phyloP scores from a whole-genome alignment of 352 stramenopile species.

The Globisporangium spiculum region DNA sequence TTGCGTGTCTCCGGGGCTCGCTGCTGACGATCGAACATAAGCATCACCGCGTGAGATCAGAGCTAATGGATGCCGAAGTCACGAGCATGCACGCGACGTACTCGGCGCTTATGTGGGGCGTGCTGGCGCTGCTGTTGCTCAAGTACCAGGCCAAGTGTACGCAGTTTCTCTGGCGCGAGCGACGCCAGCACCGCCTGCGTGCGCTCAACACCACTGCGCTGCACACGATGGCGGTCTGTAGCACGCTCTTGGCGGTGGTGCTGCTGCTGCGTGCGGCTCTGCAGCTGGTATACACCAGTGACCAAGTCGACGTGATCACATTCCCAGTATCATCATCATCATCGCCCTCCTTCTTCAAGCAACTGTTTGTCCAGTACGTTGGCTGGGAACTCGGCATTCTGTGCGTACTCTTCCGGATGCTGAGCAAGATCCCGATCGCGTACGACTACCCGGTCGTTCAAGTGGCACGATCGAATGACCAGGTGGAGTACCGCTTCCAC shows the following conservation, averaged over 20 bases:
- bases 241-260: slow-evolving; percentile 3
- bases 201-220: slow-evolving; percentile 3
- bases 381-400: slow-evolving; percentile 13
- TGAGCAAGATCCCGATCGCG: slow-evolving; percentile 13
- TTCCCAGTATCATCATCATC: not conserved
- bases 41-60: not conserved
- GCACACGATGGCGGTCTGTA: slow-evolving; percentile 14
- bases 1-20: slow-evolving; percentile 5
- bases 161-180: slow-evolving; percentile 17
- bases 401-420: slow-evolving; percentile 6
- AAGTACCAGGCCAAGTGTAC: slow-evolving; percentile 19
- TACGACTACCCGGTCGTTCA: not conserved
- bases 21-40: not conserved
- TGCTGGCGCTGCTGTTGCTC: slow-evolving; percentile 17
- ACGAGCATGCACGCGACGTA: not conserved
- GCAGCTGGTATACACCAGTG: not conserved
- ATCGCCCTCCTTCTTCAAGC: not conserved
- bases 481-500: slow-evolving; percentile 3
- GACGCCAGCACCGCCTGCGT: slow-evolving; percentile 7
- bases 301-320: not conserved
- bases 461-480: not conserved
- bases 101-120: slow-evolving; percentile 9
- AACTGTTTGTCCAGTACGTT: slow-evolving; percentile 11
- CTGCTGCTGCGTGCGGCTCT: slow-evolving; percentile 4
- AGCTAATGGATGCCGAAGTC: not conserved